A percentile compares a stretch with the other conserved stretches of the same genome.
phyloP scores from a whole-genome alignment of 768 basidiomycete genomes.

The Phlegmacium glaucopus region DNA sequence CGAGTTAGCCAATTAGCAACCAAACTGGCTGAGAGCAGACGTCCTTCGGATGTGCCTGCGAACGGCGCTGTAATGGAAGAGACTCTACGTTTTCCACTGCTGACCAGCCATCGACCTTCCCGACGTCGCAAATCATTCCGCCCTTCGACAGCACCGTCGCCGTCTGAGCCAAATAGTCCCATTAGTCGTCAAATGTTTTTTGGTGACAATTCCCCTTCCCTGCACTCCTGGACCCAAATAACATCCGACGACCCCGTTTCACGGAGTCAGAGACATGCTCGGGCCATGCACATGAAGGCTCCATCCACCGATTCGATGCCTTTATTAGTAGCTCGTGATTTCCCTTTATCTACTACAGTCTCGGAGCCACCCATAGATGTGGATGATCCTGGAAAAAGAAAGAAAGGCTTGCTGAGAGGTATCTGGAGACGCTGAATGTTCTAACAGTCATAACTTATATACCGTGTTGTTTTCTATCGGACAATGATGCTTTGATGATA shows the following conservation, averaged over 20 bases:
- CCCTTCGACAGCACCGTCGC: conserved; percentile 43
- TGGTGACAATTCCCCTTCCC: conserved; percentile 10
- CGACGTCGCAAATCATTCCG: conserved; percentile 28
- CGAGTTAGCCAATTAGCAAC: conserved; percentile 63
- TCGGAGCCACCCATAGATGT: conserved; percentile 24
- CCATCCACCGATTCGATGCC: conserved; percentile 56
- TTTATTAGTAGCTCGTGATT: conserved; percentile 20
- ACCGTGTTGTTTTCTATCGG: conserved; percentile 9
- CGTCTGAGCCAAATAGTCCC: conserved; percentile 7
- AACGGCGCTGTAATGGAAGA: not conserved
- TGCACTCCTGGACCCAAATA: conserved; percentile 11
- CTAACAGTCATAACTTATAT: conserved; percentile 12
- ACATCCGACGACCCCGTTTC: conserved; percentile 13
- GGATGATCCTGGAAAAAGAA: conserved; percentile 39
- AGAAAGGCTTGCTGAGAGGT: conserved; percentile 39
- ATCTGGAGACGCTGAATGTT: conserved; percentile 36
- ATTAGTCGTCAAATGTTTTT: conserved; percentile 21
- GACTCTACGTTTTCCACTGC: conserved; percentile 8
- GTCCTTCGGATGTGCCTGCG: conserved; percentile 9
- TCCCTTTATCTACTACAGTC: conserved; percentile 12
- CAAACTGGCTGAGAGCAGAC: conserved; percentile 24
- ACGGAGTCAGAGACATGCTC: conserved; percentile 11
- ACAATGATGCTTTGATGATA: conserved; percentile 19
- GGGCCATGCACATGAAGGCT: conserved; percentile 42
- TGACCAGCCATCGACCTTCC: conserved; percentile 8